Evolutionary conservation across 176 grass and related monocot genomes (phyloP).

Genomic region (Aegilops tauschii): DNA sequence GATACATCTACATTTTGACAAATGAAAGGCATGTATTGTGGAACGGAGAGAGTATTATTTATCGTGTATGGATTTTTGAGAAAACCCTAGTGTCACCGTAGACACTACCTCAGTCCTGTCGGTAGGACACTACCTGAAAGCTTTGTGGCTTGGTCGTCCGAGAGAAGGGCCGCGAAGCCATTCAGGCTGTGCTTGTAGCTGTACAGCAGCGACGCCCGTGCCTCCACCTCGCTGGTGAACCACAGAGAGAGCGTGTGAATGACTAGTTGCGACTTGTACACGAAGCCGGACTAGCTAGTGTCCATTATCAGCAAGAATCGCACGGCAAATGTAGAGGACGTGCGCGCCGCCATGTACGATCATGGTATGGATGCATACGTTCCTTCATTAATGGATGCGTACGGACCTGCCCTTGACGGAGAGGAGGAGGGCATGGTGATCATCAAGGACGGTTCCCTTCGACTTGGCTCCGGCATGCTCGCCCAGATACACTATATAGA

Average conservation of each 20-base stretch:
- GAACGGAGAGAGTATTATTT: too few species aligned
- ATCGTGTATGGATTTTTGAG: too few species aligned
- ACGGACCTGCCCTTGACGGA: slow-evolving; percentile 76
- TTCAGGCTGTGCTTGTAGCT: slow-evolving; percentile 94
- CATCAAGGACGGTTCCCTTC: slow-evolving; percentile 16
- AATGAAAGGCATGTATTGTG: too few species aligned
- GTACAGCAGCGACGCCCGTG: slow-evolving; percentile 66
- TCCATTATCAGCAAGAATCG: not conserved
- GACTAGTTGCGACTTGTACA: not conserved
- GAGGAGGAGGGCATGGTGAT: slow-evolving; percentile 64
- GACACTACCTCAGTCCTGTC: too few species aligned
- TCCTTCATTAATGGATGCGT: not conserved
- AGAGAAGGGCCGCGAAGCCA: slow-evolving; percentile 85
- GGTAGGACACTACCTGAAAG: slow-evolving; percentile 43
- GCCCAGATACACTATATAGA: slow-evolving; percentile 77
- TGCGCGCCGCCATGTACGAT: not conserved
- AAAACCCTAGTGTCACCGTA: too few species aligned
- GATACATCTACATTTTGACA: too few species aligned
- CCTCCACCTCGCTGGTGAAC: slow-evolving; percentile 54
- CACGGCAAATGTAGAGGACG: not conserved
- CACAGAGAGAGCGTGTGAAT: not conserved
- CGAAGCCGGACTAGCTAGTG: too few species aligned
- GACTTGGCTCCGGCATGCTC: slow-evolving; percentile 47
- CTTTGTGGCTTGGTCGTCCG: slow-evolving; percentile 45
- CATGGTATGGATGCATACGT: not conserved